These are phyloP conservation scores for Citeromyces matritensis DNA, from an alignment of 805 yeast genomes.

Conservation along the genomic window DNA sequence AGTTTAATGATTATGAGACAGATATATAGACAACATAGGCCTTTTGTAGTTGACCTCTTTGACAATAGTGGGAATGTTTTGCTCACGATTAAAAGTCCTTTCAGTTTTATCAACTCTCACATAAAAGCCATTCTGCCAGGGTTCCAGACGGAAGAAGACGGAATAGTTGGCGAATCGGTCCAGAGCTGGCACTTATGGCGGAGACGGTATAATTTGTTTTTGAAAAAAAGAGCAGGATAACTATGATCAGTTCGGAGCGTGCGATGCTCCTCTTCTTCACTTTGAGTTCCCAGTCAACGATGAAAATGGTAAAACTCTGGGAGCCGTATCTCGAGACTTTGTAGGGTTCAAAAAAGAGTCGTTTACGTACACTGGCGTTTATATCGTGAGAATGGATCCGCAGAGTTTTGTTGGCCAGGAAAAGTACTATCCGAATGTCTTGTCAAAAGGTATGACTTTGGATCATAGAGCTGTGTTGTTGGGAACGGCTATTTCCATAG, in stretches of 20 bases:
- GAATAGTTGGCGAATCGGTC: slow-evolving; percentile 66
- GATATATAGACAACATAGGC: slow-evolving; percentile 72
- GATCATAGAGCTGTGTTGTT: slow-evolving; percentile 79
- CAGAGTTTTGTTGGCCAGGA: slow-evolving; percentile 46
- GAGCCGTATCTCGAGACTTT: slow-evolving; percentile 84
- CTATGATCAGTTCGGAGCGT: slow-evolving; percentile 72
- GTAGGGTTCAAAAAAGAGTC: slow-evolving; percentile 88
- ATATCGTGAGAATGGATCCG: slow-evolving; percentile 74
- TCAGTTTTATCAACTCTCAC: slow-evolving; percentile 80
- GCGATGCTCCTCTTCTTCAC: slow-evolving; percentile 77
- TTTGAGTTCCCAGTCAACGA: slow-evolving; percentile 74
- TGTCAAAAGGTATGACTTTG: slow-evolving; percentile 32
- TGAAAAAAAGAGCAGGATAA: slow-evolving; percentile 15
- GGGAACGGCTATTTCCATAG: slow-evolving; percentile 83
- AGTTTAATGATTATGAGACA: slow-evolving; percentile 64
- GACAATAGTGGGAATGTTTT: slow-evolving; percentile 47
- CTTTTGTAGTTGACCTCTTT: slow-evolving; percentile 61
- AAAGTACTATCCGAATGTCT: slow-evolving; percentile 26
- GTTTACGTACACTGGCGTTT: slow-evolving; percentile 91
- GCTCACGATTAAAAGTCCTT: slow-evolving; percentile 64
- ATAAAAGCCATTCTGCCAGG: slow-evolving; percentile 57
- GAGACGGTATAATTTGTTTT: slow-evolving; percentile 69
- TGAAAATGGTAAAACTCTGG: slow-evolving; percentile 42
- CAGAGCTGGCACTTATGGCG: slow-evolving; percentile 97
- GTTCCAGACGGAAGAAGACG: slow-evolving; percentile 21